Base-by-base conservation (phyloP, 225 moss, liverwort and hornwort species). In the Pleurozium schreberi region DNA sequence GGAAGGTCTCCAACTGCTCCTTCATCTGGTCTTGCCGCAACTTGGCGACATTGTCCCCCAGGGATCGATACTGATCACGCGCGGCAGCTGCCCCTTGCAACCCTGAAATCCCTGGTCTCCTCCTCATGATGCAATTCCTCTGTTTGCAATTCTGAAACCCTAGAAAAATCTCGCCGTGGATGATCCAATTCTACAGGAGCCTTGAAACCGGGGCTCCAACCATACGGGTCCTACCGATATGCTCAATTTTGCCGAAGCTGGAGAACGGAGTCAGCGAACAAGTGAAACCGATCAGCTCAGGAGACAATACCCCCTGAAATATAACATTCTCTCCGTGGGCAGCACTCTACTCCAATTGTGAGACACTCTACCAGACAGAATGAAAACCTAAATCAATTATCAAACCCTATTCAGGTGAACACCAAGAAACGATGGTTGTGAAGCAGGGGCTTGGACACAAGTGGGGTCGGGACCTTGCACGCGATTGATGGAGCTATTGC, bases 11-110 rank as follows among this genome's bases (percentile, higher is more conserved):
- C 33, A 98, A 91, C 92, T 98, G 98, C 95, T 98, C 97, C 91
- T 96, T 97, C 98, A 98, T 98, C 50, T 90, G 94, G 81, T 98
- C 98, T 27, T 95, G 96, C 63, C 98, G 95, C 8, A 94, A 94
- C 90, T 95, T 98, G 42, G 98, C 98, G 68, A 97, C 97, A 97
- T 98, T 96, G 88, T 97, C 98, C 57, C 98, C 98, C 14, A 98
- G 75, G 17, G 96, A 96, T 84, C 94, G 91, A 84, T 96, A 98
- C 88, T 97, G 96, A 75, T 92, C 95, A 79, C 96, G 91, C 69
- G 96, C 96, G 15, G 97, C 96, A 30, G 92, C 97, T 47, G 96
- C 96, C 53, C 93, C 95, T 90, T 96, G 97, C 87, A 98, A 82
- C 75, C 98, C 98, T 57, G 97, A 94, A 85, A 98, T 97, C 33